Conservation (phyloP, 75 land plant genomes). For the Picea sitchensis region DNA sequence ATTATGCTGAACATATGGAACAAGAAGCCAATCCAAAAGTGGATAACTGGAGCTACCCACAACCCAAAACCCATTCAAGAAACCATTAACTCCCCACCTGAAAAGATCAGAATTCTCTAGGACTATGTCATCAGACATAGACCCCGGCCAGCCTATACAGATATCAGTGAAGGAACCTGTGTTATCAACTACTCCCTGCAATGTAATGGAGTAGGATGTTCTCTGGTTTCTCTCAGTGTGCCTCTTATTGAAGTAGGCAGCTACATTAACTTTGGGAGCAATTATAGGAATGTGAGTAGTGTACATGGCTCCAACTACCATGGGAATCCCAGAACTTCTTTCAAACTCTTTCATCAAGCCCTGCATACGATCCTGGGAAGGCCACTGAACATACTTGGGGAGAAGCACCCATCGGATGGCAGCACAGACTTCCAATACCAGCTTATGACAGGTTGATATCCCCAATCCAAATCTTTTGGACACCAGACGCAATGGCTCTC, state of each 20-base stretch:
- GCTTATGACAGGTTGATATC: conserved; percentile 96
- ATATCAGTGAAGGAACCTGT: conserved; percentile 83
- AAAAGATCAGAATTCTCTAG: conserved; percentile 74
- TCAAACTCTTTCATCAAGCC: conserved; percentile 61
- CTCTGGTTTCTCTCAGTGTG: conserved; percentile 95
- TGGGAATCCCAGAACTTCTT: conserved; percentile 68
- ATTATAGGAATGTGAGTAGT: conserved; percentile 96
- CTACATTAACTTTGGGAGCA: conserved; percentile 88
- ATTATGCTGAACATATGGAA: conserved; percentile 81
- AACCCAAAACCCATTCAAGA: conserved; percentile 61
- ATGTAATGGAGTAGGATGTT: conserved; percentile 87
- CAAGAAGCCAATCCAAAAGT: conserved; percentile 86
- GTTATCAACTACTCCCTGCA: conserved; percentile 88
- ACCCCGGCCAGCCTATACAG: conserved; percentile 94
- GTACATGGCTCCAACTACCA: conserved; percentile 84
- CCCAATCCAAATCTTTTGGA: conserved; percentile 91
- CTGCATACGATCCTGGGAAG: conserved; percentile 36
- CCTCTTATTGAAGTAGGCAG: conserved; percentile 87
- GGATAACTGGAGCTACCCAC: conserved; percentile 85
- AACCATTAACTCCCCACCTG: conserved; percentile 55
- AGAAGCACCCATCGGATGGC: conserved; percentile 87
- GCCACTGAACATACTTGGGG: conserved; percentile 88
- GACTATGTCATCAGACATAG: conserved; percentile 87
- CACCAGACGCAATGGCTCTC: conserved; percentile 89
- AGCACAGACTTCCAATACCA: conserved; percentile 87